These are phyloP conservation scores for Linaria vulgaris DNA, from an alignment of 257 asterid genomes.

Conservation along the genomic window DNA sequence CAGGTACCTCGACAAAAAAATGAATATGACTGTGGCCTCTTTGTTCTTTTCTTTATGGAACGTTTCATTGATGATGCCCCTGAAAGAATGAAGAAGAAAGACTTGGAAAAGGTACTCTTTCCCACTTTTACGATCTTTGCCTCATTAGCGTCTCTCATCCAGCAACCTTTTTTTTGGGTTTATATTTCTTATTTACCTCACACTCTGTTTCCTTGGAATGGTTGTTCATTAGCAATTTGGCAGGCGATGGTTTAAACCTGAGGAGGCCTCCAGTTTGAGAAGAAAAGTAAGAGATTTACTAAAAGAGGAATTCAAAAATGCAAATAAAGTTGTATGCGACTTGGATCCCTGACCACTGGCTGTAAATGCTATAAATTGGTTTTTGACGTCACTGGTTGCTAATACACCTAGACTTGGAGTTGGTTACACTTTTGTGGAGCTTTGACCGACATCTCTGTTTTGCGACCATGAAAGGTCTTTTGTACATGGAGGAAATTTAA, in stretches of 20 bases:
- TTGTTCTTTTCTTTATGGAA: slow-evolving; percentile 85
- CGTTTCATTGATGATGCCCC: slow-evolving; percentile 73
- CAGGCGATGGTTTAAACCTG: slow-evolving; percentile 73
- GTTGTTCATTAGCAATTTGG: slow-evolving; percentile 61
- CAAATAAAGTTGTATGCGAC: slow-evolving; percentile 27
- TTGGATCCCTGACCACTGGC: slow-evolving; percentile 29
- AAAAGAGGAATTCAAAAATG: slow-evolving; percentile 46
- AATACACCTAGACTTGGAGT: not conserved
- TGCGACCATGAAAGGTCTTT: slow-evolving; percentile 12
- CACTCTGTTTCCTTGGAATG: slow-evolving; percentile 12
- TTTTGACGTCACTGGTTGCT: not conserved
- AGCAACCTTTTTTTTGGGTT: not conserved
- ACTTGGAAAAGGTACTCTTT: slow-evolving; percentile 56
- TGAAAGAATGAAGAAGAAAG: slow-evolving; percentile 54
- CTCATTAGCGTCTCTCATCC: not conserved
- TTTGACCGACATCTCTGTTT: not conserved
- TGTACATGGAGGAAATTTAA: slow-evolving; percentile 26
- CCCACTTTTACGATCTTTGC: slow-evolving; percentile 13
- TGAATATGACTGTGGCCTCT: slow-evolving; percentile 86
- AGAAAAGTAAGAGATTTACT: slow-evolving; percentile 44
- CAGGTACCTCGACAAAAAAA: slow-evolving; percentile 94
- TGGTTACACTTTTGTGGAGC: not conserved
- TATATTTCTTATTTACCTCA: slow-evolving; percentile 7
- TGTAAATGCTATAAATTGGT: slow-evolving; percentile 19
- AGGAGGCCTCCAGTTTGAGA: slow-evolving; percentile 78